Evolutionary conservation across 768 basidiomycete genomes (phyloP).

Genomic region (Russula olivacea): DNA sequence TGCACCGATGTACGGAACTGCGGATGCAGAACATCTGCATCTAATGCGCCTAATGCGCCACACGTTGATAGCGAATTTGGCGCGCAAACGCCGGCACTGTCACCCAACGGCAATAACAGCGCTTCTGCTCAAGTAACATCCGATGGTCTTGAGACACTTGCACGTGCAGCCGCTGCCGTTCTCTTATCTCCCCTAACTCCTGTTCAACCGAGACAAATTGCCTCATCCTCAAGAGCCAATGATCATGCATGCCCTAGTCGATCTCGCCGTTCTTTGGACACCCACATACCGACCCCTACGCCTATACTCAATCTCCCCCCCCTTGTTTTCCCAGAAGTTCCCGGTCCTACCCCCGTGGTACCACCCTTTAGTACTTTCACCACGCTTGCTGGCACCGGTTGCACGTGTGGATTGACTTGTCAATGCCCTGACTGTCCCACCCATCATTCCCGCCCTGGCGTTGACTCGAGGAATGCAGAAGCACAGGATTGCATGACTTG

Average conservation of each 20-base stretch:
- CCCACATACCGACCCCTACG: background rate
- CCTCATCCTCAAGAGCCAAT: background rate
- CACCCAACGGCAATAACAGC: constrained; percentile 12
- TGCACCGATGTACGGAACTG: constrained; percentile 23
- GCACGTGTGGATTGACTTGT: constrained; percentile 26
- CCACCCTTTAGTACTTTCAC: constrained; percentile 26
- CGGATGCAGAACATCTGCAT: constrained; percentile 5
- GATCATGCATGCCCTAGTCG: background rate
- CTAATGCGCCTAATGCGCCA: background rate
- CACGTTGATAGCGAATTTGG: constrained; percentile 5
- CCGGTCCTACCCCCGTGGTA: constrained; percentile 15
- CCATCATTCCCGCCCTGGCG: constrained; percentile 5
- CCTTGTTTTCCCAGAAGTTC: constrained; percentile 14
- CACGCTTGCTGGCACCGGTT: constrained; percentile 25
- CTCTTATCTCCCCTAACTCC: constrained; percentile 10
- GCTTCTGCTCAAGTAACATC: background rate
- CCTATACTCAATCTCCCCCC: constrained; percentile 24
- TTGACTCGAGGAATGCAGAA: background rate
- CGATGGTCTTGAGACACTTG: constrained; percentile 22
- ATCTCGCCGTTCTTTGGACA: background rate
- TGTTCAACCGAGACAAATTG: background rate
- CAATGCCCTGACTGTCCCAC: constrained; percentile 21
- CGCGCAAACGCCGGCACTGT: background rate
- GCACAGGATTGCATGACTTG: constrained; percentile 21
- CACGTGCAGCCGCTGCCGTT: constrained; percentile 21